Percentiles rank a stretch among this genome's conserved stretches.
Evolutionary conservation across 2,329 filamentous ascomycete genomes (phyloP).

Genomic region (Celoporthe dispersa): DNA sequence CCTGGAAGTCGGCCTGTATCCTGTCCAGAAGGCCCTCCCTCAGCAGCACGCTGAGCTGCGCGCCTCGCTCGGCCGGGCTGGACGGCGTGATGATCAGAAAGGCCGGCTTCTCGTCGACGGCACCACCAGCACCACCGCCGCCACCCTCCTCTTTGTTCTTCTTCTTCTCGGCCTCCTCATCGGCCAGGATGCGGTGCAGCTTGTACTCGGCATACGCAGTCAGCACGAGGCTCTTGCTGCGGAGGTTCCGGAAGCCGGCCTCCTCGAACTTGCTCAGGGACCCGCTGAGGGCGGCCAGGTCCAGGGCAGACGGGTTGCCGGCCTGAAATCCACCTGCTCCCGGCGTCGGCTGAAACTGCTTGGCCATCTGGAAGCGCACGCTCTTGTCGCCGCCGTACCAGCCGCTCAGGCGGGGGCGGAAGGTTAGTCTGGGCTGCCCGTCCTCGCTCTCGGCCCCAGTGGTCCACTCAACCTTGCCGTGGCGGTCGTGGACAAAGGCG

Average conservation of each 20-base stretch:
- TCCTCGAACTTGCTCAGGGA: constrained; percentile 75
- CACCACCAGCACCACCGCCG: too few relatives aligned
- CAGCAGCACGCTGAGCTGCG: constrained; percentile 78
- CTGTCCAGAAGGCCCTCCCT: constrained; percentile 70
- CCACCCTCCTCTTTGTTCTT: too few relatives aligned
- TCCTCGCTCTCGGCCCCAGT: constrained; percentile 44
- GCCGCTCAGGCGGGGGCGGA: constrained; percentile 71
- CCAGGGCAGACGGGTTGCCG: constrained; percentile 81
- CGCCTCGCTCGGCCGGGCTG: constrained; percentile 70
- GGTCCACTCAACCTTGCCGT: constrained; percentile 61
- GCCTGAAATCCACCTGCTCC: constrained; percentile 84
- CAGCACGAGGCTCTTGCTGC: constrained; percentile 71
- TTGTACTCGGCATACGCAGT: constrained; percentile 79
- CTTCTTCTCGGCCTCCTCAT: constrained; percentile 34
- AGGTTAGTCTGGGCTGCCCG: constrained; percentile 47
- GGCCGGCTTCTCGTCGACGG: constrained; percentile 39
- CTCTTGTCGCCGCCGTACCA: constrained; percentile 87
- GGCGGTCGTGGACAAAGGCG: constrained; percentile 77
- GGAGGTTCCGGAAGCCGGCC: constrained; percentile 70
- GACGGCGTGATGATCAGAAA: constrained; percentile 72
- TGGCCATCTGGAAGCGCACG: constrained; percentile 82
- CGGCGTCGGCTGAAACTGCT: constrained; percentile 74
- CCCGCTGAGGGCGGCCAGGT: constrained; percentile 74
- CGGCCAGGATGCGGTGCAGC: constrained; percentile 51
- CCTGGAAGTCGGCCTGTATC: constrained; percentile 66